Evolutionary conservation across 805 yeast species (phyloP).

Genomic region (Saccharomycopsis babjevae): DNA sequence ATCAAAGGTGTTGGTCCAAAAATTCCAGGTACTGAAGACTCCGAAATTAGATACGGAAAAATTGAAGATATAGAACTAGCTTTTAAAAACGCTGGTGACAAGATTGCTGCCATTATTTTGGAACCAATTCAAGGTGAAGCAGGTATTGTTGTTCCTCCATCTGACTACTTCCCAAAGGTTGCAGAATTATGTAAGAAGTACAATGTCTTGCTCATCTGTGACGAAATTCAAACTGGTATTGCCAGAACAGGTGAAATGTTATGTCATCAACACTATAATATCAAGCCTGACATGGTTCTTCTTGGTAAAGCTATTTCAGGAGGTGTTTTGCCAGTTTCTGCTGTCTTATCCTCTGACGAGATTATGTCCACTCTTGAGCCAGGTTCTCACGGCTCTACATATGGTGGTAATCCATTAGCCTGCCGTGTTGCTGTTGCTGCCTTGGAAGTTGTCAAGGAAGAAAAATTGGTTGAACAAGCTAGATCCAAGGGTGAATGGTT

Average conservation of each 20-base stretch:
- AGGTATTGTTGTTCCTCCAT: constrained; percentile 91
- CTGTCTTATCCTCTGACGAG: constrained; percentile 81
- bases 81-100: constrained; percentile 72
- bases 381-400: constrained; percentile 96
- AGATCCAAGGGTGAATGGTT: constrained; percentile 58
- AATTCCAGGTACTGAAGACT: constrained; percentile 60
- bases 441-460: constrained; percentile 79
- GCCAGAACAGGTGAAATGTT: constrained; percentile 94
- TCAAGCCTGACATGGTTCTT: constrained; percentile 81
- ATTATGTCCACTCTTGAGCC: constrained; percentile 86
- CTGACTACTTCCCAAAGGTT: constrained; percentile 65
- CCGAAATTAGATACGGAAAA: constrained; percentile 67
- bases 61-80: constrained; percentile 83
- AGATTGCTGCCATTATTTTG: constrained; percentile 79
- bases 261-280: constrained; percentile 78
- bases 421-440: constrained; percentile 92
- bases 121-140: constrained; percentile 99
- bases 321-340: constrained; percentile 87
- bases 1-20: constrained; percentile 73
- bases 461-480: constrained; percentile 74
- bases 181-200: constrained; percentile 66
- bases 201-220: constrained; percentile 85
- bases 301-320: constrained; percentile 95
- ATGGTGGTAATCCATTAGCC: constrained; percentile 95
- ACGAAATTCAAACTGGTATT: constrained; percentile 95